A percentile compares a stretch with the other conserved stretches of the same genome.
These are phyloP conservation scores for Udeniomyces megalosporus DNA, from an alignment of 768 basidiomycete genomes.

Conservation along the genomic window DNA sequence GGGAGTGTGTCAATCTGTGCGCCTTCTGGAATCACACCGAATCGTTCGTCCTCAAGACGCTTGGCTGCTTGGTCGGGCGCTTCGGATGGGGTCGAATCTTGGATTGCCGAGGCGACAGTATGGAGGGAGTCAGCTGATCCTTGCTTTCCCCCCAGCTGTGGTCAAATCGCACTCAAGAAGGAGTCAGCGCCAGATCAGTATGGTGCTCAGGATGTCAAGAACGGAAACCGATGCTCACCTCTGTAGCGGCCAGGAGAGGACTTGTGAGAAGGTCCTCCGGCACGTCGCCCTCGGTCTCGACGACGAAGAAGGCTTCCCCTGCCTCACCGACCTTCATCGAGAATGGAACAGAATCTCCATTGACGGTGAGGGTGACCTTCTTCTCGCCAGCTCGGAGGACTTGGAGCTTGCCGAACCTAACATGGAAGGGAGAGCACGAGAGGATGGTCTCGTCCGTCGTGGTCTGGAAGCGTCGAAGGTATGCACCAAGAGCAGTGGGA, in stretches of 20 bases:
- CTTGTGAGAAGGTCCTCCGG: slow-evolving; percentile 86
- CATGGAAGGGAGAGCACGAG: slow-evolving; percentile 89
- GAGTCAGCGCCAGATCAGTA: too few relatives aligned
- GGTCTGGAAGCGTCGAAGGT: not conserved
- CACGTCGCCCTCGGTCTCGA: slow-evolving; percentile 76
- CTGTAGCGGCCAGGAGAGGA: slow-evolving; percentile 46
- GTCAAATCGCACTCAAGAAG: too few relatives aligned
- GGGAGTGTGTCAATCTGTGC: not conserved
- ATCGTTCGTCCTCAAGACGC: not conserved
- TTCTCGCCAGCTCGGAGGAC: slow-evolving; percentile 86
- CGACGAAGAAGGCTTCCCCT: slow-evolving; percentile 96
- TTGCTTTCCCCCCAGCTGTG: too few relatives aligned
- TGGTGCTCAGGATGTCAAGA: slow-evolving; percentile 37
- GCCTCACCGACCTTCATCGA: slow-evolving; percentile 98
- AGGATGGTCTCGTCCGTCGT: slow-evolving; percentile 30
- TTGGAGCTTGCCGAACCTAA: slow-evolving; percentile 93
- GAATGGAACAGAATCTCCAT: slow-evolving; percentile 63
- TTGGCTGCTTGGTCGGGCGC: not conserved
- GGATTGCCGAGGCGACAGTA: too few relatives aligned
- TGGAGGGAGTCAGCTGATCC: too few relatives aligned
- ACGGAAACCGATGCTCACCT: slow-evolving; percentile 21
- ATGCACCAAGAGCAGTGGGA: not conserved
- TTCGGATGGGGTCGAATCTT: too few relatives aligned
- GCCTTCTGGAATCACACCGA: not conserved
- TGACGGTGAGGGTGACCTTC: slow-evolving; percentile 83